These are phyloP conservation scores for Thamnidium elegans DNA, from an alignment of 192 early-diverging fungal genomes.

Conservation along the genomic window DNA sequence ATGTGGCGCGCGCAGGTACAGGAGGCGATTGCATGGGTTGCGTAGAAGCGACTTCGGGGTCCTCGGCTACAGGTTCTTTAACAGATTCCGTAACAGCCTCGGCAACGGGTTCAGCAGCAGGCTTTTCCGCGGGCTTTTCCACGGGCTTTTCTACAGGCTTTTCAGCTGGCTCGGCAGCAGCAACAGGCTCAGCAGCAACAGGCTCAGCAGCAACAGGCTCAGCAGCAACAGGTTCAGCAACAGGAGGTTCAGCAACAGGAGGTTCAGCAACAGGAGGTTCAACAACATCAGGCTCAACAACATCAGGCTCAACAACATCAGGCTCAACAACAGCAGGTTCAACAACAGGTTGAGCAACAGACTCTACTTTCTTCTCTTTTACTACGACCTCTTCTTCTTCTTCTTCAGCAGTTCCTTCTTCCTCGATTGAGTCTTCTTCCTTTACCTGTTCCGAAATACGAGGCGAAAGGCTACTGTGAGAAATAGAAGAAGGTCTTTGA, in stretches of 20 bases:
- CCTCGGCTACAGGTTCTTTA: neutral
- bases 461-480: neutral
- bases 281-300: neutral
- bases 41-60: neutral
- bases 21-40: neutral
- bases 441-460: neutral
- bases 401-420: neutral
- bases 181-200: too few species aligned
- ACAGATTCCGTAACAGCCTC: neutral
- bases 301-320: slow-evolving; percentile 11
- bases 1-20: neutral
- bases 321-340: slow-evolving; percentile 5
- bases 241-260: neutral
- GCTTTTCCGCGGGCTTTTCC: neutral
- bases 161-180: too few species aligned
- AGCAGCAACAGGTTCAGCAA: neutral
- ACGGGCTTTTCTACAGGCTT: neutral
- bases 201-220: neutral
- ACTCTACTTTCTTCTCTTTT: neutral
- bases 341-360: neutral
- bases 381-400: neutral
- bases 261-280: neutral
- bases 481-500: neutral
- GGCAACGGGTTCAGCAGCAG: neutral
- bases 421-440: neutral